Evolutionary conservation across 176 grass and related monocot genomes (phyloP), one percentile per base, ranked within the genome.

Genomic region (Metroxylon sagu): DNA sequence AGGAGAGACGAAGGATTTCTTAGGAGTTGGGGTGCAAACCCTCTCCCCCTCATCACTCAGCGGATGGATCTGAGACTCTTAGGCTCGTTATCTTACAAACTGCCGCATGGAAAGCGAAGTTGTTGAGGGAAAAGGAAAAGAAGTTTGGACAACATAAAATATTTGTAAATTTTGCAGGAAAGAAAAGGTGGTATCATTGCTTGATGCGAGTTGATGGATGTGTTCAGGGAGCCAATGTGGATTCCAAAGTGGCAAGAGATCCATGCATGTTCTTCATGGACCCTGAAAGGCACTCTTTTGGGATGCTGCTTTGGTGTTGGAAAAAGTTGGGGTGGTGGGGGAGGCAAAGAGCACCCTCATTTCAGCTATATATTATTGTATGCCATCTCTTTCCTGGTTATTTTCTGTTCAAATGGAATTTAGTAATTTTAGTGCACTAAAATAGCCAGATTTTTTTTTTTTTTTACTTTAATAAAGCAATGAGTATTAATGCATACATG

Each of bases 1-100:
- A 52, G 85, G 88, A 29, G 82, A 86, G 56, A 95, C 90, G 6
- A 83, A 82, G 65, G 90, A 95, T 69, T 95, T 95, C 74, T 64
- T 95, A 62, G 86, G 90, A 50, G 90, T 95, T 50, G 82, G 85
- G 51, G 57, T 86, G 67, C 90, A 83, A 73, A 62, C 85, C 7
- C 77, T 95, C 53, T 86, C 83, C 67, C 74, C 79, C 3, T 56
- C 85, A 48, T 84, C 86, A 1, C 73, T 89, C 28, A 71, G 84
- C 51, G 86, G 77, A 6, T 95, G 90, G 83, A 89, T 95, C 70
- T 88, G 58, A 70, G 4, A 16, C 23, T 59, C 8, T 35, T 35
- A 7, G 31, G 31, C 31, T 35, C 31, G 0, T 35, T 35, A 35
- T 35, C 2, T 35, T 35, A 35, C 6, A 2, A 35, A 35, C 31